Conservation (phyloP, 2,329 filamentous ascomycete genomes). For the Xylariales sp. region DNA sequence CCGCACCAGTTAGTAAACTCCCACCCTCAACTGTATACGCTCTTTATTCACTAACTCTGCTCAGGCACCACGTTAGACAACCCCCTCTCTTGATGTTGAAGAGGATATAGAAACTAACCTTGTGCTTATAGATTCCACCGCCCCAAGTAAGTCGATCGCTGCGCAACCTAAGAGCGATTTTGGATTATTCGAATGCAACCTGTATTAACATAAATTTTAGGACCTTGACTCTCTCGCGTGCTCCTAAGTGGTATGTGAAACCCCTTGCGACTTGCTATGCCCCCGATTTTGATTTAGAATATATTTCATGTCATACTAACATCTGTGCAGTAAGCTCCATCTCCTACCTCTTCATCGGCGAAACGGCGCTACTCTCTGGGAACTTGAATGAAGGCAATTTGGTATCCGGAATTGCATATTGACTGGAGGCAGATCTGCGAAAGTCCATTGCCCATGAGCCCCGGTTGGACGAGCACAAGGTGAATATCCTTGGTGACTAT, state of each 20-base stretch:
- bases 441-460: slow-evolving; percentile 91
- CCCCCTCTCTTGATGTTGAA: neutral
- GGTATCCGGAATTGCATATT: slow-evolving; percentile 2
- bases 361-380: neutral
- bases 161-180: neutral
- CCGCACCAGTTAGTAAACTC: slow-evolving; percentile 62
- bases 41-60: no score
- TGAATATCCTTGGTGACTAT: neutral
- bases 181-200: neutral
- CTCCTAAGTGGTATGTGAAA: slow-evolving; percentile 35
- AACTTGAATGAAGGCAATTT: neutral
- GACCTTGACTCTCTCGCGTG: slow-evolving; percentile 36
- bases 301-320: slow-evolving; percentile 16
- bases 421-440: slow-evolving; percentile 77
- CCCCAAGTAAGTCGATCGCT: slow-evolving; percentile 78
- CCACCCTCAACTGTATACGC: no score
- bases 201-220: slow-evolving; percentile 21
- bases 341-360: neutral
- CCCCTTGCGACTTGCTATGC: neutral
- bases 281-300: neutral
- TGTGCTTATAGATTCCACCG: slow-evolving; percentile 76
- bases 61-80: slow-evolving; percentile 71
- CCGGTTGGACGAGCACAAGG: slow-evolving; percentile 93
- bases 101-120: slow-evolving; percentile 15
- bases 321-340: slow-evolving; percentile 23